Evolutionary conservation across 2,329 filamentous ascomycete genomes (phyloP).

Genomic region (Dothiorella sarmentorum): DNA sequence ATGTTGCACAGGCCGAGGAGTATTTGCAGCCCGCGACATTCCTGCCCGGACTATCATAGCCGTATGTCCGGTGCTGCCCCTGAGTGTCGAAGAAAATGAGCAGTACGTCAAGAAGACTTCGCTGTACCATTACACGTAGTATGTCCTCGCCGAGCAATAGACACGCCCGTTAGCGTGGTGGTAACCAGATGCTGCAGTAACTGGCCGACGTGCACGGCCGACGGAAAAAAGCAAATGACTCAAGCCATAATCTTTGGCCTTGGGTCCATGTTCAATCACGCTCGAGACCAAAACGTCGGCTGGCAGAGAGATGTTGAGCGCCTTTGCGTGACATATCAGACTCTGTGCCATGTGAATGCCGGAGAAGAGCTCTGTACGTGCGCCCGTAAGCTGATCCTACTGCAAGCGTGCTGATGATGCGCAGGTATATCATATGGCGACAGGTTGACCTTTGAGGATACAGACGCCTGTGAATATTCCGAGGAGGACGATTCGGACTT

Average conservation of each 20-base stretch:
- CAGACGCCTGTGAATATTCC: constrained; percentile 22
- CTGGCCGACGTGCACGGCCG: constrained; percentile 37
- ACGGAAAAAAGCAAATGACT: constrained; percentile 34
- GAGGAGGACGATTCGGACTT: constrained; percentile 36
- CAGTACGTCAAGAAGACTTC: constrained; percentile 49
- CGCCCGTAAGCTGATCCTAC: not conserved
- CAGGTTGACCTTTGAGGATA: constrained; percentile 47
- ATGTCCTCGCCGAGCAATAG: constrained; percentile 21
- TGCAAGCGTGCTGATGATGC: not conserved
- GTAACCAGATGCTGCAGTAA: constrained; percentile 34
- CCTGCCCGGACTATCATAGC: constrained; percentile 49
- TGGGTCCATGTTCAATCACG: constrained; percentile 59
- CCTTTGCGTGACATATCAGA: constrained; percentile 47
- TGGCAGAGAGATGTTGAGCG: constrained; percentile 51
- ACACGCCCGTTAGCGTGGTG: not conserved
- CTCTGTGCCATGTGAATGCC: constrained; percentile 47
- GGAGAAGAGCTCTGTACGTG: constrained; percentile 54
- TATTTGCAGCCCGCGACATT: constrained; percentile 49
- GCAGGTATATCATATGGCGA: constrained; percentile 48
- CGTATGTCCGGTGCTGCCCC: constrained; percentile 50
- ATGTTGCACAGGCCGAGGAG: constrained; percentile 46
- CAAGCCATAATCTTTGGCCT: constrained; percentile 56
- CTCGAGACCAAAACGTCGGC: constrained; percentile 52
- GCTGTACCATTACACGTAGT: constrained; percentile 58
- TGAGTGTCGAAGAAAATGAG: constrained; percentile 48